phyloP scores from a whole-genome alignment of 345 rosid species.

The Syzygium grande region DNA sequence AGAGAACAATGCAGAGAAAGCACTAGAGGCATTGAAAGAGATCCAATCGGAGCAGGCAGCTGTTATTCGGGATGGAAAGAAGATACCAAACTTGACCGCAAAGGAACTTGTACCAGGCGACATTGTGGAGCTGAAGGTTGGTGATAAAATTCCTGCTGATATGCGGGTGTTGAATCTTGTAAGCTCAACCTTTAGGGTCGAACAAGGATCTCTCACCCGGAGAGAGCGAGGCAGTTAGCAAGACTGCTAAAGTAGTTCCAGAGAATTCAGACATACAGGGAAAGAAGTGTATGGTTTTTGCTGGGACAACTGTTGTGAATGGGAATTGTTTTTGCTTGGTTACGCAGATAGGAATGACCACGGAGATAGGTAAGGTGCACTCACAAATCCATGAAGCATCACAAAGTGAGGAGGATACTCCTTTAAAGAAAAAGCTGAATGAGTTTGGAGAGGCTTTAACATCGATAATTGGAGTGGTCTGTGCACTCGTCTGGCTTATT shows the following conservation, averaged over 20 bases:
- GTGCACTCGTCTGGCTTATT: slow-evolving; percentile 90
- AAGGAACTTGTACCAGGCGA: slow-evolving; percentile 93
- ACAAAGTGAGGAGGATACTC: slow-evolving; percentile 82
- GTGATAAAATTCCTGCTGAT: slow-evolving; percentile 93
- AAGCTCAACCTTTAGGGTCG: slow-evolving; percentile 77
- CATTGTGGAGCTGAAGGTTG: slow-evolving; percentile 76
- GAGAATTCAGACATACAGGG: slow-evolving; percentile 78
- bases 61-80: slow-evolving; percentile 58
- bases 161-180: slow-evolving; percentile 59
- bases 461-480: slow-evolving; percentile 65
- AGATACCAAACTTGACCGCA: slow-evolving; percentile 38
- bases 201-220: slow-evolving; percentile 95
- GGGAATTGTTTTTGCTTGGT: slow-evolving; percentile 80
- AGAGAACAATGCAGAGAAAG: slow-evolving; percentile 88
- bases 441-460: slow-evolving; percentile 86
- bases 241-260: slow-evolving; percentile 56
- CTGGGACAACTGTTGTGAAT: slow-evolving; percentile 85
- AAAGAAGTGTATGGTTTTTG: slow-evolving; percentile 83
- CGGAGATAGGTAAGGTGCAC: slow-evolving; percentile 90
- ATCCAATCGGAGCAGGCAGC: slow-evolving; percentile 77
- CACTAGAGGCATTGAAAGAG: slow-evolving; percentile 87
- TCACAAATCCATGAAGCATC: slow-evolving; percentile 93
- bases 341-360: slow-evolving; percentile 67
- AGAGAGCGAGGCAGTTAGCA: slow-evolving; percentile 85
- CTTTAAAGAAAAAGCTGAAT: slow-evolving; percentile 85